Percentiles rank a stretch among this genome's conserved stretches.
Evolutionary conservation across 768 basidiomycete genomes (phyloP).

Genomic region (Sarcodon aspratus): DNA sequence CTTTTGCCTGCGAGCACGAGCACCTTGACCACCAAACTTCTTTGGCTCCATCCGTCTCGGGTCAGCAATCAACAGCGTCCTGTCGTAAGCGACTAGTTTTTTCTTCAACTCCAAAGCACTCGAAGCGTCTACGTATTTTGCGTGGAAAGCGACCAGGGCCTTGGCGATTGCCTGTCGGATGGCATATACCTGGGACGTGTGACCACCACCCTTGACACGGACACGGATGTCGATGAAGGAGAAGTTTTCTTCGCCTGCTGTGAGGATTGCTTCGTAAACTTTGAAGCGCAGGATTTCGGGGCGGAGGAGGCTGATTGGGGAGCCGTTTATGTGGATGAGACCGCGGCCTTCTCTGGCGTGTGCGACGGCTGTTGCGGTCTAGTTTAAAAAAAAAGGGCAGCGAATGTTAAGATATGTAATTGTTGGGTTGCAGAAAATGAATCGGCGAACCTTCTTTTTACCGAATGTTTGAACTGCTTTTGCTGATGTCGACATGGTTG

Average conservation of each 20-base stretch:
- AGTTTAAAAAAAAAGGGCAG: background rate
- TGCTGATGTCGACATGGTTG: conserved; percentile 58
- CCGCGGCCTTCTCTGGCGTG: conserved; percentile 95
- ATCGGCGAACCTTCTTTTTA: conserved; percentile 83
- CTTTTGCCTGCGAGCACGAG: conserved; percentile 97
- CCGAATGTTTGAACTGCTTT: conserved; percentile 99
- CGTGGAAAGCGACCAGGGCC: conserved; percentile 95
- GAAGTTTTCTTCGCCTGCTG: conserved; percentile 86
- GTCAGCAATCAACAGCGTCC: conserved; percentile 82
- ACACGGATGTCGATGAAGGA: conserved; percentile 88
- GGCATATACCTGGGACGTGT: conserved; percentile 97
- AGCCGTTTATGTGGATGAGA: conserved; percentile 92
- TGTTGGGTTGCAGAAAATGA: conserved; percentile 2
- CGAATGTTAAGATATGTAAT: background rate
- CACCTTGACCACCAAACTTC: conserved; percentile 98
- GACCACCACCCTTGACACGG: conserved; percentile 97
- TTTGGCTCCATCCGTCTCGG: conserved; percentile 98
- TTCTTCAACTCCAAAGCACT: conserved; percentile 98
- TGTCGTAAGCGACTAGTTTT: conserved; percentile 92
- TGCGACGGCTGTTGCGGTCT: conserved; percentile 98
- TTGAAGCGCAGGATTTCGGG: conserved; percentile 96
- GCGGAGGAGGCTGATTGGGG: conserved; percentile 90
- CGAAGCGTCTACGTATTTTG: conserved; percentile 97
- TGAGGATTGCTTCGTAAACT: conserved; percentile 95
- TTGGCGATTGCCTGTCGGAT: conserved; percentile 98